Evolutionary conservation across 345 rosid genomes (phyloP).

Genomic region (Boechera retrofracta): DNA sequence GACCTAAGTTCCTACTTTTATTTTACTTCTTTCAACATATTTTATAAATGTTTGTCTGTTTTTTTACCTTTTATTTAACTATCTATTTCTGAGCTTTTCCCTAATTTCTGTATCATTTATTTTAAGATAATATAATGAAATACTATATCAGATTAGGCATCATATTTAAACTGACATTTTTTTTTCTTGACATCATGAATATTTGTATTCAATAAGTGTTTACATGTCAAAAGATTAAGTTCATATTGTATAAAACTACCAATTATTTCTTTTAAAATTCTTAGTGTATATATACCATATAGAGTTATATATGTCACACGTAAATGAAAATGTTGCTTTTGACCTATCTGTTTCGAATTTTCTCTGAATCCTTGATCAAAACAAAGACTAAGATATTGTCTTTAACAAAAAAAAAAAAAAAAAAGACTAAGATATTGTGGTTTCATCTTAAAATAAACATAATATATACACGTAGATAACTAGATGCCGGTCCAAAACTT

Average conservation of each 20-base stretch:
- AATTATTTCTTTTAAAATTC: not conserved
- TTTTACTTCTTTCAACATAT: not conserved
- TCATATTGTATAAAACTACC: not conserved
- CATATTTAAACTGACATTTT: not conserved
- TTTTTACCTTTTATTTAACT: not conserved
- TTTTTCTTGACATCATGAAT: not conserved
- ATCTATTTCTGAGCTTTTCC: slow-evolving; percentile 8
- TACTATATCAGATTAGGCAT: not conserved
- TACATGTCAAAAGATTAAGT: not conserved
- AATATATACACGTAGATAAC: not conserved
- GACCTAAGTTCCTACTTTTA: slow-evolving; percentile 7
- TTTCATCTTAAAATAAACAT: not conserved
- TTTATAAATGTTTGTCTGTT: not conserved
- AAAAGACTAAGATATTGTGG: not conserved
- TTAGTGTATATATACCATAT: too few relatives aligned
- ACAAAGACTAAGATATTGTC: not conserved
- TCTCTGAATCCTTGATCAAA: not conserved
- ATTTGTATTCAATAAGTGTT: not conserved
- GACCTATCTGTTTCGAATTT: not conserved
- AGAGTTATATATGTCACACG: not conserved
- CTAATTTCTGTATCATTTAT: slow-evolving; percentile 7
- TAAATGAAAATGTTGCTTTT: not conserved
- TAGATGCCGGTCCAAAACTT: not conserved
- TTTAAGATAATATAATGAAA: not conserved
- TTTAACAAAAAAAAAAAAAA: too few relatives aligned